Evolutionary conservation across 2,329 filamentous ascomycete genomes (phyloP).

Genomic region (Aspergillus aculeatus): DNA sequence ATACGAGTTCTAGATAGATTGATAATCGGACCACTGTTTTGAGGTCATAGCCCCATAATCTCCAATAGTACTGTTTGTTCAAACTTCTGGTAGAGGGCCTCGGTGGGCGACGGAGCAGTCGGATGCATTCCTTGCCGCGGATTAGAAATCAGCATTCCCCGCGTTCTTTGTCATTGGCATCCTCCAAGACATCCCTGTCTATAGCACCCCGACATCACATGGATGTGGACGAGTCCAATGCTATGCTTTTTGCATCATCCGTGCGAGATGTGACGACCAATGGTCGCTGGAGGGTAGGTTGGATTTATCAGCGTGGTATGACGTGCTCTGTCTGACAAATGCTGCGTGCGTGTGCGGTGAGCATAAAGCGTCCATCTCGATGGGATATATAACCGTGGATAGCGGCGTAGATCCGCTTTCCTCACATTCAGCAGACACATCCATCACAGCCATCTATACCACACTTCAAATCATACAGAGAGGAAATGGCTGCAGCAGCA

Average conservation of each 20-base stretch:
- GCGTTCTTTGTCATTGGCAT: neutral
- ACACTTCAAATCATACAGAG: neutral
- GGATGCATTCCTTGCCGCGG: neutral
- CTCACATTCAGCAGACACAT: too few relatives aligned
- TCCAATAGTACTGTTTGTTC: too few relatives aligned
- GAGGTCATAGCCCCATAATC: neutral
- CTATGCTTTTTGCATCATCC: neutral
- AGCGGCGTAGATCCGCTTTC: too few relatives aligned
- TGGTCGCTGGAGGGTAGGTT: neutral
- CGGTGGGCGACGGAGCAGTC: too few relatives aligned
- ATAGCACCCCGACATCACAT: neutral
- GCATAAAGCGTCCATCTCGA: too few relatives aligned
- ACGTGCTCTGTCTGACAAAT: constrained; percentile 39
- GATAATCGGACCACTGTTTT: constrained; percentile 2
- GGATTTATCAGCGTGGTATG: constrained; percentile 36
- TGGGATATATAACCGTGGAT: too few relatives aligned
- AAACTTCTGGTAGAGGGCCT: too few relatives aligned
- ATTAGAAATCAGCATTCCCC: neutral
- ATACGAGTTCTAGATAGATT: constrained; percentile 9
- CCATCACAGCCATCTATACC: neutral
- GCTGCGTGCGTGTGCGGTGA: neutral
- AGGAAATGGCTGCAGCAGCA: constrained; percentile 31
- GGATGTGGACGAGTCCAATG: neutral
- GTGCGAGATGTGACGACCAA: neutral
- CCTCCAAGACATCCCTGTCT: neutral